A percentile compares a stretch with the other conserved stretches of the same genome.
phyloP scores from a whole-genome alignment of 192 early-diverging fungal species.

The Rhizoclosmatium sp. region DNA sequence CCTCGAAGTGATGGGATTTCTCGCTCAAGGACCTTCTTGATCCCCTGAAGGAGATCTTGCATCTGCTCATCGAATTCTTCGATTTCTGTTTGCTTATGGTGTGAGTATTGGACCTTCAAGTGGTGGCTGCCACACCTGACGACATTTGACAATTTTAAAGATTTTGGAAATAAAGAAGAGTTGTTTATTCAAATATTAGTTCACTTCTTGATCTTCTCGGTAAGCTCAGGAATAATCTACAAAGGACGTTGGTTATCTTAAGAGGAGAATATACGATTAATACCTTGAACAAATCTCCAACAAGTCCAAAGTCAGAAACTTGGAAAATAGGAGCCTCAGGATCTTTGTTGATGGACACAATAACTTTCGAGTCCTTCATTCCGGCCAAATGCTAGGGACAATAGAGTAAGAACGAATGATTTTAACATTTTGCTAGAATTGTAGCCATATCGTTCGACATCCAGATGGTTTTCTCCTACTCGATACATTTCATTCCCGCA shows the following conservation, averaged over 20 bases:
- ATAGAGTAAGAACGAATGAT: background rate
- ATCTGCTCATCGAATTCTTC: constrained; percentile 71
- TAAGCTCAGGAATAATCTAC: constrained; percentile 86
- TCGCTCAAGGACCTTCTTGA: constrained; percentile 52
- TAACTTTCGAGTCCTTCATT: constrained; percentile 99
- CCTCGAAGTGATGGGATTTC: constrained; percentile 60
- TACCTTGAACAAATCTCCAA: constrained; percentile 90
- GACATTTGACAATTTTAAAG: background rate
- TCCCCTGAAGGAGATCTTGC: constrained; percentile 55
- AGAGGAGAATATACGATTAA: background rate
- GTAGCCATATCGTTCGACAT: too few species aligned
- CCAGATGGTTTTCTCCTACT: too few species aligned
- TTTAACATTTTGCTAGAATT: too few species aligned
- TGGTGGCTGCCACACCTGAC: background rate
- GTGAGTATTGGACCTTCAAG: background rate
- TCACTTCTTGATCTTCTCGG: constrained; percentile 69
- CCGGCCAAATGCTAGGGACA: constrained; percentile 87
- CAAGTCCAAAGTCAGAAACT: constrained; percentile 95
- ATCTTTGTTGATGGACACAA: constrained; percentile 99
- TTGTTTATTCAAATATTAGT: background rate
- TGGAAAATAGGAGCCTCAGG: constrained; percentile 97
- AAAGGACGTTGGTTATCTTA: background rate
- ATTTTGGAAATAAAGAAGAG: background rate
- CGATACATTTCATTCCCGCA: too few species aligned
- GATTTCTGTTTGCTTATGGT: constrained; percentile 46